Conservation (phyloP, 2,329 filamentous ascomycete genomes). For the Parasarocladium wereldwijsianum region DNA sequence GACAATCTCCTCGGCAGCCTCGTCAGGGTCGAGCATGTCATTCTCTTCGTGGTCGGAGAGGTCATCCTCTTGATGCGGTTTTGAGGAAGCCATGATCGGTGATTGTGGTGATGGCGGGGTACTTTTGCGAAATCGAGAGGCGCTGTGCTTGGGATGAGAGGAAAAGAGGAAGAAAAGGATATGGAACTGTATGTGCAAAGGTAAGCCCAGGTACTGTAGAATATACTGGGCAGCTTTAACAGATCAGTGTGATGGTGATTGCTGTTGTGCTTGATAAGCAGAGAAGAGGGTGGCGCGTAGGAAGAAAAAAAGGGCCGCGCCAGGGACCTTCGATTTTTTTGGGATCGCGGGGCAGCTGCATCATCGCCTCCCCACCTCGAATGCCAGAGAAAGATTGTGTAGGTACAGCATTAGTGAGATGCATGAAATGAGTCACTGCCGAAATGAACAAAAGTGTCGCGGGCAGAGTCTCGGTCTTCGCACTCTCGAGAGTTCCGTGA, state of each 20-base stretch:
- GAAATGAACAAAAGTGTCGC: no score
- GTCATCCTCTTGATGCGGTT: conserved; percentile 3
- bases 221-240: no score
- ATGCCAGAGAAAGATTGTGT: no score
- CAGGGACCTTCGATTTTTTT: not conserved
- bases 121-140: not conserved
- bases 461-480: no score
- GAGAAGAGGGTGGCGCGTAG: conserved; percentile 1
- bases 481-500: no score
- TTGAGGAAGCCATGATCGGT: conserved; percentile 3
- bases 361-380: no score
- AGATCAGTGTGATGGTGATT: not conserved
- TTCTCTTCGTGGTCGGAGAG: conserved; percentile 34
- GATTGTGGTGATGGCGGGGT: not conserved
- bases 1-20: conserved; percentile 61
- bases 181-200: no score
- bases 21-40: conserved; percentile 61
- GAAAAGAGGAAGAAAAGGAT: not conserved
- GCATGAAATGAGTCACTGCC: no score
- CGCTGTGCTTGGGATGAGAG: not conserved
- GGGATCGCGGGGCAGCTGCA: conserved; percentile 4
- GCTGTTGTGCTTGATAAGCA: conserved; percentile 5
- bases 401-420: no score
- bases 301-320: conserved; percentile 4
- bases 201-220: no score